phyloP scores from a whole-genome alignment of 305 asterid species.

The Petunia hybrid region DNA sequence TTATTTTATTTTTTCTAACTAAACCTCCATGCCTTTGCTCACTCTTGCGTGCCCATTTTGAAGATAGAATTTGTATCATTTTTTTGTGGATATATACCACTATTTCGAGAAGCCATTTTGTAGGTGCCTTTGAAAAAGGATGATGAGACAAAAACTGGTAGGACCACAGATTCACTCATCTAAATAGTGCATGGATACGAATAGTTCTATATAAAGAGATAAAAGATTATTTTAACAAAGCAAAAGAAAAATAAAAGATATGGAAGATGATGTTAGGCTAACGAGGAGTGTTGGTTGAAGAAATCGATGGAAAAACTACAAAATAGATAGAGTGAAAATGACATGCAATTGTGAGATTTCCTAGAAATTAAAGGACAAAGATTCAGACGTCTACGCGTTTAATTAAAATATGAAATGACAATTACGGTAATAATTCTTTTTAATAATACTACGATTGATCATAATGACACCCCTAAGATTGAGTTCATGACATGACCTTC shows the following conservation, averaged over 20 bases:
- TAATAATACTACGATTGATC: no score
- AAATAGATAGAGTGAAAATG: constrained; percentile 25
- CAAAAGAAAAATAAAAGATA: background rate
- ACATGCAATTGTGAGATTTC: constrained; percentile 32
- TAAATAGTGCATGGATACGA: background rate
- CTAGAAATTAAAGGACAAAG: constrained; percentile 12
- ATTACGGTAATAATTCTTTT: no score
- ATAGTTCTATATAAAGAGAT: constrained; percentile 10
- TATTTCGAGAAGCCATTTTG: no score
- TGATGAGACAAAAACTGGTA: background rate
- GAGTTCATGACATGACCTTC: no score
- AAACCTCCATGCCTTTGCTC: no score
- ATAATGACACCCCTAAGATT: no score
- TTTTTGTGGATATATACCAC: no score
- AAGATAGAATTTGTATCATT: no score
- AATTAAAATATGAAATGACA: background rate
- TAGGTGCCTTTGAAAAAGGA: no score
- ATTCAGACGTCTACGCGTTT: background rate
- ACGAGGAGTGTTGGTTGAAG: constrained; percentile 3
- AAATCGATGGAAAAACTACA: background rate
- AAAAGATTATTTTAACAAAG: background rate
- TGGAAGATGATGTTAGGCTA: background rate
- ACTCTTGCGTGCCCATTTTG: no score
- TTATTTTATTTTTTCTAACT: no score
- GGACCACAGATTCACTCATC: background rate